phyloP scores from a whole-genome alignment of 768 basidiomycete species.

The Pulveroboletus sp. region DNA sequence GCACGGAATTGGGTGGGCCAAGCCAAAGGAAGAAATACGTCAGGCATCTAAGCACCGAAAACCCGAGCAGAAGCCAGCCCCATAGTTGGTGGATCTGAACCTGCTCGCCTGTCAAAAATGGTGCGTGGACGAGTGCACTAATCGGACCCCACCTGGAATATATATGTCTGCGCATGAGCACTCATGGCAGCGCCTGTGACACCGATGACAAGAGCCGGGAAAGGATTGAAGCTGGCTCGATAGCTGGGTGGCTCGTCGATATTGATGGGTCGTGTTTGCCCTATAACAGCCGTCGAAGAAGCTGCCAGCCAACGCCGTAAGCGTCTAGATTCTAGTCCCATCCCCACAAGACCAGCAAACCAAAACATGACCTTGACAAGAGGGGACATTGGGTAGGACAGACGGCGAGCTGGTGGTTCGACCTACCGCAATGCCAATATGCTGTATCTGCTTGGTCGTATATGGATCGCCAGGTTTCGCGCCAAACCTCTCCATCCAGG shows the following conservation, averaged over 20 bases:
- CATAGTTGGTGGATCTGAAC: constrained; percentile 89
- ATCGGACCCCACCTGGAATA: constrained; percentile 63
- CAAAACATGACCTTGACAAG: constrained; percentile 76
- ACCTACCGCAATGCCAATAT: constrained; percentile 85
- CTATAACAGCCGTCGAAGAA: constrained; percentile 41
- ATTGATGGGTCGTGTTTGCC: constrained; percentile 19
- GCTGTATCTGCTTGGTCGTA: constrained; percentile 89
- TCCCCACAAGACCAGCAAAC: constrained; percentile 86
- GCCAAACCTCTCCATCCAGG: constrained; percentile 97
- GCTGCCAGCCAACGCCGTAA: constrained; percentile 71
- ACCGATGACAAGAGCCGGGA: constrained; percentile 91
- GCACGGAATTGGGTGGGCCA: constrained; percentile 72
- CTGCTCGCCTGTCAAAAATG: constrained; percentile 30
- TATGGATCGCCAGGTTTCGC: constrained; percentile 75
- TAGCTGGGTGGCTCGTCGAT: constrained; percentile 71
- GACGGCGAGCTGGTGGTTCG: neutral
- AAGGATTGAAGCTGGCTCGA: constrained; percentile 78
- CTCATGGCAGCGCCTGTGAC: constrained; percentile 92
- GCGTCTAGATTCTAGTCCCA: constrained; percentile 78
- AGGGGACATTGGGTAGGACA: neutral
- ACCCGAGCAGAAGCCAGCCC: constrained; percentile 81
- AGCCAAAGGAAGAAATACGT: constrained; percentile 97
- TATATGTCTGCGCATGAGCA: constrained; percentile 83
- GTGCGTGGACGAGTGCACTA: neutral
- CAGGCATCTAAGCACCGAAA: constrained; percentile 72